phyloP scores from a whole-genome alignment of 2,329 filamentous ascomycete species.

The Diaporthe vaccinii region DNA sequence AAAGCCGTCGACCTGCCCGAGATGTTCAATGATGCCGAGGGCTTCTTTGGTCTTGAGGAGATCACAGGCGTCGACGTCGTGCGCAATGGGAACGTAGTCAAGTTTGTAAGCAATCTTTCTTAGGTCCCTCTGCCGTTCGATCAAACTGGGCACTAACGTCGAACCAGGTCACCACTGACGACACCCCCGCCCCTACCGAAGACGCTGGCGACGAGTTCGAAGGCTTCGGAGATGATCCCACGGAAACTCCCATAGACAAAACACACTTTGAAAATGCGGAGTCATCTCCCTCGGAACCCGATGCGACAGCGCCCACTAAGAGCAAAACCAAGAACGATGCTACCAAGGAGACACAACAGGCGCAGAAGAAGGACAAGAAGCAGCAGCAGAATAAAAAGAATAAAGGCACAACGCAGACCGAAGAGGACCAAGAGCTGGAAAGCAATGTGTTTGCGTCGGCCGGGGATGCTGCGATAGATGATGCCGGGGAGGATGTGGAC shows the following conservation, averaged over 20 bases:
- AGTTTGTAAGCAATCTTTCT: slow-evolving; percentile 62
- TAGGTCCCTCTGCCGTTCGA: background rate
- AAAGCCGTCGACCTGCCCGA: slow-evolving; percentile 76
- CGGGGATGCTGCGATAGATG: slow-evolving; percentile 60
- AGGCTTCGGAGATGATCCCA: slow-evolving; percentile 50
- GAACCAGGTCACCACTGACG: slow-evolving; percentile 4
- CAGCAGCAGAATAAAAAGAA: slow-evolving; percentile 47
- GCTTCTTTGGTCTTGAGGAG: slow-evolving; percentile 92
- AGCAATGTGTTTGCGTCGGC: slow-evolving; percentile 69
- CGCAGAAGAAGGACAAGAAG: slow-evolving; percentile 48
- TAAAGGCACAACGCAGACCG: slow-evolving; percentile 15
- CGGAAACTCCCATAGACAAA: slow-evolving; percentile 41
- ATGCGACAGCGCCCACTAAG: slow-evolving; percentile 37
- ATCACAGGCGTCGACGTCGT: slow-evolving; percentile 93
- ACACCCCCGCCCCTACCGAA: slow-evolving; percentile 32
- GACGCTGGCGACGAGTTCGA: slow-evolving; percentile 50
- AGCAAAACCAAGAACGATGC: slow-evolving; percentile 41
- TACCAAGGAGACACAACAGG: slow-evolving; percentile 43
- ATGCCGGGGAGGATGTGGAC: slow-evolving; percentile 73
- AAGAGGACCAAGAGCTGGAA: slow-evolving; percentile 53
- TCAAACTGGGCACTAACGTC: background rate
- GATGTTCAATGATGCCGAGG: slow-evolving; percentile 88
- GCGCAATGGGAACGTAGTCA: slow-evolving; percentile 69
- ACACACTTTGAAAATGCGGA: slow-evolving; percentile 42
- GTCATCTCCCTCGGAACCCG: slow-evolving; percentile 35